phyloP scores from a whole-genome alignment of 352 stramenopile genomes.

The Globisporangium barbulae region DNA sequence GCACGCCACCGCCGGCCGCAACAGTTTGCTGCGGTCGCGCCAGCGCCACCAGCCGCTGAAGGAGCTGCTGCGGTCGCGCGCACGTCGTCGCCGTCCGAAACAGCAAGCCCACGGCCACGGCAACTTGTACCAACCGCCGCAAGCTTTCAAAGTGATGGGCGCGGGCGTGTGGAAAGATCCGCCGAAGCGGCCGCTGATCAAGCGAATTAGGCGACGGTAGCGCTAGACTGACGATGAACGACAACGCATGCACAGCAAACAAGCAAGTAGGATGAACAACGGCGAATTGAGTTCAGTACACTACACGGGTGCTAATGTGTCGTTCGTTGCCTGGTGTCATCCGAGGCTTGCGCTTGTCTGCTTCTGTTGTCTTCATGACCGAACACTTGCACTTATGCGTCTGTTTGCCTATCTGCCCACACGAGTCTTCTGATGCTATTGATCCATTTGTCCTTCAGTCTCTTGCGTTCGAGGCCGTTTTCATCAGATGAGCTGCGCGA shows the following conservation, averaged over 20 bases:
- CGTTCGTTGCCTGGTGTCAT: not conserved
- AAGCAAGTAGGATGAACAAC: not conserved
- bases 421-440: not conserved
- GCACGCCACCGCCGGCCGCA: constrained; percentile 16
- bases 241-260: not conserved
- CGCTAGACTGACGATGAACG: not conserved
- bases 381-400: not conserved
- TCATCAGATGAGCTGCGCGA: constrained; percentile 34
- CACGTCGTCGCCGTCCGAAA: not conserved
- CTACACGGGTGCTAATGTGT: not conserved
- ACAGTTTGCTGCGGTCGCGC: constrained; percentile 18
- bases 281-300: not conserved
- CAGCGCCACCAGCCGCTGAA: constrained; percentile 3
- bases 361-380: not conserved
- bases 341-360: not conserved
- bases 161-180: not conserved
- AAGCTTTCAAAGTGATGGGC: not conserved
- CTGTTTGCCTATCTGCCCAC: not conserved
- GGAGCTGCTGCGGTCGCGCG: constrained; percentile 2
- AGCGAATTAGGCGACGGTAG: not conserved
- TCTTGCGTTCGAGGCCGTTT: not conserved
- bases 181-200: not conserved
- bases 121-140: not conserved
- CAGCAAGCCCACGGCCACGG: too few relatives aligned
- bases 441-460: not conserved